Evolutionary conservation across 2,329 filamentous ascomycete species (phyloP).

Genomic region (Chaetomiaceae sp.): DNA sequence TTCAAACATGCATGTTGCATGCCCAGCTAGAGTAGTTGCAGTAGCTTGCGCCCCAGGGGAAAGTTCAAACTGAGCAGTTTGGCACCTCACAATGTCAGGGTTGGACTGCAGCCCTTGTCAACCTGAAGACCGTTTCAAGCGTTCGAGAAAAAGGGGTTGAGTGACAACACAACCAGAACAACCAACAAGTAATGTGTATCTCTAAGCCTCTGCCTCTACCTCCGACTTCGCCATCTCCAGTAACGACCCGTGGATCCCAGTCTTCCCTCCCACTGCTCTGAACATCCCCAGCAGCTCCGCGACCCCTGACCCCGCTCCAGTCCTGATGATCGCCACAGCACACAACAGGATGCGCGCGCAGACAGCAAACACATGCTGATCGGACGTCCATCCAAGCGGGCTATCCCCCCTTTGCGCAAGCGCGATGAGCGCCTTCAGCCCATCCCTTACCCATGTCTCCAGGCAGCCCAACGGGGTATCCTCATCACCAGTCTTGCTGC

Average conservation of each 20-base stretch:
- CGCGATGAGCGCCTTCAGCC: conserved; percentile 18
- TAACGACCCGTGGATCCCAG: conserved; percentile 26
- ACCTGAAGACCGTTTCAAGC: not conserved
- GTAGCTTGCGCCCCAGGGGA: not conserved
- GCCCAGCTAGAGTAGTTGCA: not conserved
- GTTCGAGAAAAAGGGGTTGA: not conserved
- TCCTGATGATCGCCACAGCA: conserved; percentile 16
- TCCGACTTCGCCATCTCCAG: conserved; percentile 19
- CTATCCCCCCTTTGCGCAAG: conserved; percentile 22
- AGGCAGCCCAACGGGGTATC: conserved; percentile 9
- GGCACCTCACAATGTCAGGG: not conserved
- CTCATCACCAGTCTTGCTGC: not conserved
- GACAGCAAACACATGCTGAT: conserved; percentile 30
- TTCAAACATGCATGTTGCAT: no score
- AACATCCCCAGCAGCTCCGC: conserved; percentile 20
- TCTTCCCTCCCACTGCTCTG: conserved; percentile 10
- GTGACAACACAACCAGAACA: not conserved
- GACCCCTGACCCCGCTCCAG: not conserved
- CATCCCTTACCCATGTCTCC: conserved; percentile 19
- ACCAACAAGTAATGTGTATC: not conserved
- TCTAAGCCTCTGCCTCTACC: not conserved
- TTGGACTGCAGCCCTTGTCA: not conserved
- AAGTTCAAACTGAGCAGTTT: not conserved
- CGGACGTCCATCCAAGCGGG: conserved; percentile 28
- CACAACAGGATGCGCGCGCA: conserved; percentile 25